Percentiles rank a stretch among this genome's conserved stretches.
Evolutionary conservation across 148 eudicot genomes (phyloP).

Genomic region (Polygonum maritimum): DNA sequence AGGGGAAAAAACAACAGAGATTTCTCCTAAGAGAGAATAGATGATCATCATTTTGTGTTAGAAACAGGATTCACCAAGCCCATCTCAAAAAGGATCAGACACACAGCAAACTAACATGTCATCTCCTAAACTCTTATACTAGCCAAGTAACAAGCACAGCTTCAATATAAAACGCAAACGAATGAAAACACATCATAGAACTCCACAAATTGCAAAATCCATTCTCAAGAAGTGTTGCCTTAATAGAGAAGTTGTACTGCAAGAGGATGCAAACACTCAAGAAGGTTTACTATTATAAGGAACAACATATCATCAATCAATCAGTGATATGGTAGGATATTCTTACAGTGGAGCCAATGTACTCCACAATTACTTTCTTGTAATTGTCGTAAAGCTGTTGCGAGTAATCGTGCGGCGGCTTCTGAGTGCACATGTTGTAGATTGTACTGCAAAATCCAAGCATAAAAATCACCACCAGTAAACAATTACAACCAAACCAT

Average conservation of each 20-base stretch:
- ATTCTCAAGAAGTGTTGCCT: no score
- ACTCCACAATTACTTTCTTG: slow-evolving; percentile 12
- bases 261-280: no score
- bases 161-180: neutral
- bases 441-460: slow-evolving; percentile 13
- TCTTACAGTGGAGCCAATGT: slow-evolving; percentile 21
- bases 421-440: slow-evolving; percentile 34
- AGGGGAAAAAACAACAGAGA: neutral
- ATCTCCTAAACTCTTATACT: neutral
- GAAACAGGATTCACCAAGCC: neutral
- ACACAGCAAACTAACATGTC: neutral
- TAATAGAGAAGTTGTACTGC: no score
- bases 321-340: neutral
- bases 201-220: no score
- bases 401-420: slow-evolving; percentile 21
- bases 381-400: slow-evolving; percentile 17
- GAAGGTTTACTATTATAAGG: no score
- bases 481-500: no score
- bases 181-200: neutral
- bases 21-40: neutral
- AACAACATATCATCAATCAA: neutral
- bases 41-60: neutral
- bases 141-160: neutral
- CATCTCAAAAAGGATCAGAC: neutral
- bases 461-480: neutral